phyloP scores from a whole-genome alignment of 2,329 filamentous ascomycete genomes.

The Cladophialophora bantiana region DNA sequence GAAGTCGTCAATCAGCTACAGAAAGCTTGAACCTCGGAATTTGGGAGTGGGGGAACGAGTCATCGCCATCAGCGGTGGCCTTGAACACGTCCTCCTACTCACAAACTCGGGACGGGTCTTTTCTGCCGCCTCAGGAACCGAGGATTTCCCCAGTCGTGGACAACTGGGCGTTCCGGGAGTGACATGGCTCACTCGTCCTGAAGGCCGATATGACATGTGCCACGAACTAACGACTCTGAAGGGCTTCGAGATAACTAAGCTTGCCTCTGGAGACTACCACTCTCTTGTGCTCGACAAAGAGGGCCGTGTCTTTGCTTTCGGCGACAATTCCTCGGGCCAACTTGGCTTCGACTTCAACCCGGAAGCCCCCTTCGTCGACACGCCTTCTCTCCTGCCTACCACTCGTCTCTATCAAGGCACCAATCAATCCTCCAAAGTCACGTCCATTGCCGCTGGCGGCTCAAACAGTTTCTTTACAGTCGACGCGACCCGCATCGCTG shows the following conservation, averaged over 20 bases:
- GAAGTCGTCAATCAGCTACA: constrained; percentile 70
- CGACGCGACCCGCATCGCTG: constrained; percentile 71
- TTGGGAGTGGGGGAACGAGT: constrained; percentile 75
- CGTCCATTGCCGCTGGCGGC: constrained; percentile 82
- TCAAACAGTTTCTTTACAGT: constrained; percentile 86
- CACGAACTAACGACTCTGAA: constrained; percentile 78
- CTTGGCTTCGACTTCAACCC: constrained; percentile 77
- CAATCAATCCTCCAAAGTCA: constrained; percentile 70
- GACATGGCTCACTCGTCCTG: constrained; percentile 77
- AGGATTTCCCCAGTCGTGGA: constrained; percentile 79
- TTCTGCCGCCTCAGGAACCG: constrained; percentile 80
- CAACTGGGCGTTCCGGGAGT: constrained; percentile 88
- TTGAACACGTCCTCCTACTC: constrained; percentile 85
- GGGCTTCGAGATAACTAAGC: constrained; percentile 73
- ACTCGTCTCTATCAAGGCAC: constrained; percentile 75
- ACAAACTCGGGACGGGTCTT: constrained; percentile 87
- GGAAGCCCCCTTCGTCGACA: constrained; percentile 68
- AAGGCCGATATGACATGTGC: constrained; percentile 78
- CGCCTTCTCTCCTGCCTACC: constrained; percentile 73
- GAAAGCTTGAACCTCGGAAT: constrained; percentile 70
- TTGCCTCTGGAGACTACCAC: constrained; percentile 87
- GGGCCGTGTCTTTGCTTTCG: constrained; percentile 83
- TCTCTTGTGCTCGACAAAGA: constrained; percentile 78
- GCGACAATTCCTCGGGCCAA: constrained; percentile 91
- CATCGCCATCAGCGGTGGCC: constrained; percentile 74